Percentiles rank a stretch among this genome's conserved stretches.
phyloP scores from a whole-genome alignment of 202 grass and related monocot species.

The Musa balbisiana region DNA sequence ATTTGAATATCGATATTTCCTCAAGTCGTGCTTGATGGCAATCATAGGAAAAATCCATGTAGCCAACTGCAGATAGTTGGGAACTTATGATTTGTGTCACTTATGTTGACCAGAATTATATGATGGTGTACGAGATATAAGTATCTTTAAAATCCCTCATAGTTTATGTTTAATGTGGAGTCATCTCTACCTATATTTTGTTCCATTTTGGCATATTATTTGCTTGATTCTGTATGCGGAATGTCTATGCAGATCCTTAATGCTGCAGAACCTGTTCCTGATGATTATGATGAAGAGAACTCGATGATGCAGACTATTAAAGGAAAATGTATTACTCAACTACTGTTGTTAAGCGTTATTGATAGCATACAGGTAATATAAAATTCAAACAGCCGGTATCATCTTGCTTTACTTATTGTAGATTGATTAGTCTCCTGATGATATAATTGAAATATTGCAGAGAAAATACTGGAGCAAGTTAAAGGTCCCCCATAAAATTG shows the following conservation, averaged over 20 bases:
- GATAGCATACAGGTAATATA: slow-evolving; percentile 79
- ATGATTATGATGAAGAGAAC: slow-evolving; percentile 62
- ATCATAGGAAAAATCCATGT: not conserved
- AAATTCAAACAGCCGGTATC: not conserved
- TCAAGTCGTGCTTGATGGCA: not conserved
- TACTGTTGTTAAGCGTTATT: slow-evolving; percentile 82
- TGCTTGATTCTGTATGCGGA: slow-evolving; percentile 17
- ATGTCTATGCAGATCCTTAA: slow-evolving; percentile 49
- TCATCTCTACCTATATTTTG: not conserved
- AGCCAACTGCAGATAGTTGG: not conserved
- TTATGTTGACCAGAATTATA: not conserved
- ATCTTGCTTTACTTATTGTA: slow-evolving; percentile 10
- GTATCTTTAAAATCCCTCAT: no score
- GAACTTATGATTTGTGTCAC: not conserved
- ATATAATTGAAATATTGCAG: slow-evolving; percentile 39
- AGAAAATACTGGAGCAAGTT: slow-evolving; percentile 86
- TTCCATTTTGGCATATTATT: not conserved
- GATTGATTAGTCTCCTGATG: not conserved
- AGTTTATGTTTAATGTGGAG: not conserved
- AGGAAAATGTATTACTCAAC: slow-evolving; percentile 94
- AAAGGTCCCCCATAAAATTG: slow-evolving; percentile 57
- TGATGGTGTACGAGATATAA: no score
- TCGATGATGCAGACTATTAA: slow-evolving; percentile 87
- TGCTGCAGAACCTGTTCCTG: slow-evolving; percentile 42
- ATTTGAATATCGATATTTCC: not conserved